Conservation (phyloP, 441 rosid species). For the Adansonia grandidieri region DNA sequence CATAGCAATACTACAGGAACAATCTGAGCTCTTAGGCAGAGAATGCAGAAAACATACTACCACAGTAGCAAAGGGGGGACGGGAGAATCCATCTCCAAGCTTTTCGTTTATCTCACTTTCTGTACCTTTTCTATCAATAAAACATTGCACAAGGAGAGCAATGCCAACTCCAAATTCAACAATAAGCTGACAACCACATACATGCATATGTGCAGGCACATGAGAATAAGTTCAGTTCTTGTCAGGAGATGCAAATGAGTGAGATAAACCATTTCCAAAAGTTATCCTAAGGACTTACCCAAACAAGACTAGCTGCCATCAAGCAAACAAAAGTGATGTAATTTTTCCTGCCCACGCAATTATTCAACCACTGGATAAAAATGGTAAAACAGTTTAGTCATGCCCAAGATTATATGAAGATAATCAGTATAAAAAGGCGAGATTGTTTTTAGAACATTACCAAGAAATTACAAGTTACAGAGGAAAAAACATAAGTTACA, state of each 20-base stretch:
- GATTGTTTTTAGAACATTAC: neutral
- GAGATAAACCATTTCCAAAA: slow-evolving; percentile 10
- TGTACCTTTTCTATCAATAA: slow-evolving; percentile 65
- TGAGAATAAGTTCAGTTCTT: slow-evolving; percentile 9
- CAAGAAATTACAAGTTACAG: neutral
- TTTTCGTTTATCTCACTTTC: slow-evolving; percentile 74
- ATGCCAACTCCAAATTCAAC: slow-evolving; percentile 94
- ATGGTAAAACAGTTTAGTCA: slow-evolving; percentile 16
- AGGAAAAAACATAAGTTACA: neutral
- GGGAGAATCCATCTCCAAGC: slow-evolving; percentile 89
- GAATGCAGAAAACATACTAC: slow-evolving; percentile 60
- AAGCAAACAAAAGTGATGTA: slow-evolving; percentile 86
- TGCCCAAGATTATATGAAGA: neutral
- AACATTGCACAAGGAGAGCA: slow-evolving; percentile 85
- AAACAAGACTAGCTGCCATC: slow-evolving; percentile 82
- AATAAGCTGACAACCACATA: slow-evolving; percentile 60
- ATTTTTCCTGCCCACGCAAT: slow-evolving; percentile 91
- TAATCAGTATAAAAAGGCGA: neutral
- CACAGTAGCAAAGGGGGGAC: slow-evolving; percentile 72
- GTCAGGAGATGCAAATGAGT: slow-evolving; percentile 5
- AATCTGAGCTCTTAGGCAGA: slow-evolving; percentile 14
- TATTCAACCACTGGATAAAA: slow-evolving; percentile 88
- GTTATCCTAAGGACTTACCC: slow-evolving; percentile 58
- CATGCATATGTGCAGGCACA: slow-evolving; percentile 26
- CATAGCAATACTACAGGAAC: neutral